Evolutionary conservation across 176 grass and related monocot species (phyloP), one percentile per base, ranked within the genome.

Genomic region (Olyra latifolia): DNA sequence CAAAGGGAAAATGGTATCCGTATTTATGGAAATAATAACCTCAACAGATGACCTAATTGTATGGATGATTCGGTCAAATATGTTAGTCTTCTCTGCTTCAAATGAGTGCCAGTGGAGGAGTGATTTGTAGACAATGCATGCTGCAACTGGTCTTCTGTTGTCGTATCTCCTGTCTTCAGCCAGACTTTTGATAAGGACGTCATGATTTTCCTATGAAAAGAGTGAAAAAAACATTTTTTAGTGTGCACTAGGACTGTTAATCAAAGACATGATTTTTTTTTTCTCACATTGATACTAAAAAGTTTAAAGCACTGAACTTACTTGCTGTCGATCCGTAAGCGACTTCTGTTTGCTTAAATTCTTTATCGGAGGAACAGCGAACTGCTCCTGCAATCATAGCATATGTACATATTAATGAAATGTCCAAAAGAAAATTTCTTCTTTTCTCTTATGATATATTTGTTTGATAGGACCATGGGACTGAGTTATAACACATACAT

Each of bases 21-120:
- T 43, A 44, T 76, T 54, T 29, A 52, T 93, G 58, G 62, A 39
- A 72, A 49, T 74, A 79, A 80, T 45, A 70, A 94, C 95, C 91
- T 97, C 91, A 69, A 94, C 46, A 24, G 87, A 94, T 82, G 91
- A 88, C 70, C 87, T 90, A 83, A 97, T 92, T 62, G 89, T 94
- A 76, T 92, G 87, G 77, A 97, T 97, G 40, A 94, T 94, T n/a
- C 89, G 89, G 71, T 97, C 89, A 61, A 94, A 97, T 90, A 94
- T 92, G 67, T 80, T 92, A 77, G 95, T 97, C 80, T 84, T 97
- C 63, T 97, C 89, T 84, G 91, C 95, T 88, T 97, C 87, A 78
- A 98, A 98, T 25, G 95, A 94, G 65, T 70, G 84, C 95, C 95
- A 97, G 32, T 98, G 92, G 11, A 94, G 84, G 44, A 97, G 78